A percentile compares a stretch with the other conserved stretches of the same genome.
Evolutionary conservation across 345 rosid genomes (phyloP).

Genomic region (Dovyalis caffra): DNA sequence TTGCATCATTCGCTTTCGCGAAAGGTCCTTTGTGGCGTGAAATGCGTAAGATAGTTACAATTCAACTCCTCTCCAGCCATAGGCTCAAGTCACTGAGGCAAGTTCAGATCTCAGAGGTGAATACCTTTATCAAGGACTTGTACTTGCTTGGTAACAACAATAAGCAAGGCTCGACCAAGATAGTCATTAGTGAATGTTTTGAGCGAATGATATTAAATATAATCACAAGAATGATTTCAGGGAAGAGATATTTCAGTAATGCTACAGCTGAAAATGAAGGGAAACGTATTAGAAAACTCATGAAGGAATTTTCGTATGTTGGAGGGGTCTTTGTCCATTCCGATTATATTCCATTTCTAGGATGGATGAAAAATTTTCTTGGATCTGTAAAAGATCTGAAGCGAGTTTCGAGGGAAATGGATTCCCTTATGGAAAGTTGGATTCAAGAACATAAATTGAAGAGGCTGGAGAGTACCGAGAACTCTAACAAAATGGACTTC

Average conservation of each 20-base stretch:
- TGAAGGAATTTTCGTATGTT: constrained; percentile 30
- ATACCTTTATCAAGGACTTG: constrained; percentile 10
- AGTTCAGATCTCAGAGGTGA: constrained; percentile 20
- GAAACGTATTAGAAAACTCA: constrained; percentile 18
- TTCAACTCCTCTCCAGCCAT: constrained; percentile 20
- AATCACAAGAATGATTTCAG: constrained; percentile 27
- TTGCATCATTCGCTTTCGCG: constrained; percentile 18
- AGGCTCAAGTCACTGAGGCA: constrained; percentile 24
- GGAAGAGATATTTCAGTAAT: constrained; percentile 22
- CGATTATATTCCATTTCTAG: constrained; percentile 30
- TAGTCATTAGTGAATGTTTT: constrained; percentile 16
- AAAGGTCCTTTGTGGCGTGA: constrained; percentile 17
- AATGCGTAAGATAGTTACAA: constrained; percentile 9
- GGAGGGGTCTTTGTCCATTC: constrained; percentile 25
- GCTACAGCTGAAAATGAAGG: constrained; percentile 7
- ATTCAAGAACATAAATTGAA: constrained; percentile 31
- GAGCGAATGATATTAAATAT: constrained; percentile 13
- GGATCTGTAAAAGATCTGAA: constrained; percentile 15
- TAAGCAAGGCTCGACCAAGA: neutral
- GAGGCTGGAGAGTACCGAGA: neutral
- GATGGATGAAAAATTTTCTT: constrained; percentile 27
- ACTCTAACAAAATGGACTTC: neutral
- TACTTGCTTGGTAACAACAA: neutral
- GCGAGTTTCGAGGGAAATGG: constrained; percentile 25
- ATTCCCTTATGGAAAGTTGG: constrained; percentile 29